Conservation (phyloP, 108 stramenopile genomes). For the Mayamaea pseudoterrestris region DNA sequence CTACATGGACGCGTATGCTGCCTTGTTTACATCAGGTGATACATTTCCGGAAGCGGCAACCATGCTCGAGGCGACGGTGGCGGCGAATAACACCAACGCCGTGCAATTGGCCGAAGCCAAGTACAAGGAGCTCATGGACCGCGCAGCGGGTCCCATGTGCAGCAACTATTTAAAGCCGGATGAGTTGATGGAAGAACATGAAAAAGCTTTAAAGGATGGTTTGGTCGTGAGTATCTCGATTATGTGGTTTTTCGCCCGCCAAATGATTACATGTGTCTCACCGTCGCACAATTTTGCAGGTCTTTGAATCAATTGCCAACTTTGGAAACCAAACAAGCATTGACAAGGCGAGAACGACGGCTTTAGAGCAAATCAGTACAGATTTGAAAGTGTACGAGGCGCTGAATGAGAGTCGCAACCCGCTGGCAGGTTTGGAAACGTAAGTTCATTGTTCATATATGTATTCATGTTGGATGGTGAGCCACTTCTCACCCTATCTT, state of each 20-base stretch:
- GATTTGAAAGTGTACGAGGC: constrained; percentile 58
- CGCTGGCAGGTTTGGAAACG: constrained; percentile 77
- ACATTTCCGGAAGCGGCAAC: constrained; percentile 92
- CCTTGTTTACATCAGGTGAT: constrained; percentile 83
- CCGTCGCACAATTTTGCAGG: constrained; percentile 37
- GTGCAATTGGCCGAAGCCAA: constrained; percentile 47
- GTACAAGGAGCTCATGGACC: constrained; percentile 86
- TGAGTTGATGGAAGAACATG: constrained; percentile 65
- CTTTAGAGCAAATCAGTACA: constrained; percentile 52
- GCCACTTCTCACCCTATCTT: background rate
- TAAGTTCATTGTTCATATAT: constrained; percentile 50
- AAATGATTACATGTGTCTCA: too few relatives aligned
- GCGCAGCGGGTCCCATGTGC: constrained; percentile 63
- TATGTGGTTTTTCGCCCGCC: too few relatives aligned
- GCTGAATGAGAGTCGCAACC: constrained; percentile 84
- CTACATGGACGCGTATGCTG: constrained; percentile 89
- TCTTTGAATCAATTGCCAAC: constrained; percentile 86
- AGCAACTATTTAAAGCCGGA: constrained; percentile 62
- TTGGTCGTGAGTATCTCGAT: too few relatives aligned
- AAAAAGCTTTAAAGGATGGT: constrained; percentile 20
- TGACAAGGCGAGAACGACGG: constrained; percentile 38
- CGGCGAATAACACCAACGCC: constrained; percentile 92
- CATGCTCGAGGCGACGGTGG: constrained; percentile 92
- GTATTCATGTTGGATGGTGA: background rate
- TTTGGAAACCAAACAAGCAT: constrained; percentile 82